phyloP scores from a whole-genome alignment of 2,329 filamentous ascomycete genomes.

The Thyridium curvatum region DNA sequence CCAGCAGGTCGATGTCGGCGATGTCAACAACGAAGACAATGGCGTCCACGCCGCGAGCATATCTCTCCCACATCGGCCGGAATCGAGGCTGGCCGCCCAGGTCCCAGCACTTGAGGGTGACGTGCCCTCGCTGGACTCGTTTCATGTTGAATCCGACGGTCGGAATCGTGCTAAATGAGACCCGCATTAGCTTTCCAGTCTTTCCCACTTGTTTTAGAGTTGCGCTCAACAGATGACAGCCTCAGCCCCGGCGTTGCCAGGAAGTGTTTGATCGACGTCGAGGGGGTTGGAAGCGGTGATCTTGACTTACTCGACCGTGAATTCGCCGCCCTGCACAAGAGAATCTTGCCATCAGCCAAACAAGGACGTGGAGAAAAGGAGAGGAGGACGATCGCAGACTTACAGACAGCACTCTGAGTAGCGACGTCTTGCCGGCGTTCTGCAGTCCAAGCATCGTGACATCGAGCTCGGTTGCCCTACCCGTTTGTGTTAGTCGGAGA shows the following conservation, averaged over 20 bases:
- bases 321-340: conserved; percentile 76
- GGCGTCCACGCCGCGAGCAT: conserved; percentile 94
- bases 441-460: conserved; percentile 98
- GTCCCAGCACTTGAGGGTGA: conserved; percentile 99
- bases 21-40: conserved; percentile 99
- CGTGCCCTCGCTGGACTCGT: conserved; percentile 93
- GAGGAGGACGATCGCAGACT: conserved; percentile 30
- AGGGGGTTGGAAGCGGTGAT: background rate
- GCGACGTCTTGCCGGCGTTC: conserved; percentile 95
- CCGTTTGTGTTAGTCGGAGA: conserved; percentile 12
- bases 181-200: conserved; percentile 23
- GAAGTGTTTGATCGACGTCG: background rate
- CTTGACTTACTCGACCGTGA: conserved; percentile 91
- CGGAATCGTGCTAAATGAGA: conserved; percentile 75
- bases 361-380: conserved; percentile 10
- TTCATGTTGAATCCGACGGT: conserved; percentile 99
- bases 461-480: conserved; percentile 97
- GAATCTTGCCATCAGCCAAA: conserved; percentile 25
- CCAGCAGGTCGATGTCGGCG: conserved; percentile 73
- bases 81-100: conserved; percentile 95
- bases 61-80: conserved; percentile 98
- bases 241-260: background rate
- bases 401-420: conserved; percentile 92
- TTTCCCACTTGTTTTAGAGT: no score
- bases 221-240: no score